phyloP scores from a whole-genome alignment of 352 stramenopile genomes.

The Pythium sp. region DNA sequence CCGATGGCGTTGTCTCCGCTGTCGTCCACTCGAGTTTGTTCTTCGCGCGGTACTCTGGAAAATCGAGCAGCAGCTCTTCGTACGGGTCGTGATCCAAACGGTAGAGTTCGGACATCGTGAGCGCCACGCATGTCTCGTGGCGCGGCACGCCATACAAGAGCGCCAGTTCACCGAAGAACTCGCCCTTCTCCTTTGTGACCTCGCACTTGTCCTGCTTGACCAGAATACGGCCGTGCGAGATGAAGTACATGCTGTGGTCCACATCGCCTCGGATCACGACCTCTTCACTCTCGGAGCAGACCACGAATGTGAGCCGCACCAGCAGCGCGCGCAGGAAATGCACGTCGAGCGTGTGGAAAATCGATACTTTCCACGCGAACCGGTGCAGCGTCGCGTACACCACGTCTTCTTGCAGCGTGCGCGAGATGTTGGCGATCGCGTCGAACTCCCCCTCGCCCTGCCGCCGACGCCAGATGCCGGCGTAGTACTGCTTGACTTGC shows the following conservation, averaged over 20 bases:
- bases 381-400: slow-evolving; percentile 46
- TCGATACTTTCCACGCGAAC: slow-evolving; percentile 49
- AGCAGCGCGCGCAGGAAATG: slow-evolving; percentile 62
- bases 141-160: slow-evolving; percentile 62
- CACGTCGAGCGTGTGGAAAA: slow-evolving; percentile 51
- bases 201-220: slow-evolving; percentile 55
- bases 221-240: slow-evolving; percentile 52
- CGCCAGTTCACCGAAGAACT: slow-evolving; percentile 76
- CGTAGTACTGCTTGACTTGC: slow-evolving; percentile 74
- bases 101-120: slow-evolving; percentile 63
- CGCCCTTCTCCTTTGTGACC: slow-evolving; percentile 50
- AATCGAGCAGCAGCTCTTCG: slow-evolving; percentile 59
- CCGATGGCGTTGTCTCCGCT: slow-evolving; percentile 17
- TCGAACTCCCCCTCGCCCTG: slow-evolving; percentile 55
- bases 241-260: slow-evolving; percentile 81
- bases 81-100: slow-evolving; percentile 60
- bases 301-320: slow-evolving; percentile 51
- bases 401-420: slow-evolving; percentile 55
- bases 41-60: slow-evolving; percentile 56
- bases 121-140: slow-evolving; percentile 59
- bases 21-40: slow-evolving; percentile 61
- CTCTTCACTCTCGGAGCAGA: slow-evolving; percentile 64
- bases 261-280: slow-evolving; percentile 73
- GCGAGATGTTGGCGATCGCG: slow-evolving; percentile 43
- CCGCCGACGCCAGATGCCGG: slow-evolving; percentile 49